Evolutionary conservation across 2,329 filamentous ascomycete species (phyloP).

Genomic region (Alternaria angustiovoidea): DNA sequence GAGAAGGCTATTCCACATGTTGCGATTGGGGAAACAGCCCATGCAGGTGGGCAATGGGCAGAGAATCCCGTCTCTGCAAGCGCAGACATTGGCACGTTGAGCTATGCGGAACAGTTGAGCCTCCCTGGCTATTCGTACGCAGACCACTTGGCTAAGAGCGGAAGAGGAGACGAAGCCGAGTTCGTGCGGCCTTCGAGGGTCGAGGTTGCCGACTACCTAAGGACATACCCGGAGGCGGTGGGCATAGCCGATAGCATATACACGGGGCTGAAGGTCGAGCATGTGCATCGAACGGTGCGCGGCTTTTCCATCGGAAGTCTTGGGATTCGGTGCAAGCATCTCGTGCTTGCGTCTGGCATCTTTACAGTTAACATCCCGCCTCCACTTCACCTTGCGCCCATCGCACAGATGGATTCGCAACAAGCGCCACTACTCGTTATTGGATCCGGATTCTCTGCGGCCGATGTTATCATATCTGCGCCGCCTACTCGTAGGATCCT

Average conservation of each 20-base stretch:
- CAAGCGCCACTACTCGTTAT: constrained; percentile 62
- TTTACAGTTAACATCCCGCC: constrained; percentile 64
- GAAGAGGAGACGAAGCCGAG: constrained; percentile 53
- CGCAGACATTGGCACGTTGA: constrained; percentile 66
- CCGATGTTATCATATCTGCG: constrained; percentile 67
- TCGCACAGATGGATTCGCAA: constrained; percentile 44
- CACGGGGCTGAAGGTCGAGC: constrained; percentile 52
- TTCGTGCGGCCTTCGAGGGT: constrained; percentile 64
- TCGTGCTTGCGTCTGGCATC: constrained; percentile 67
- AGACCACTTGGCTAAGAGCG: constrained; percentile 58
- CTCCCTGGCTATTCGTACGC: constrained; percentile 67
- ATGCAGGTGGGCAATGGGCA: constrained; percentile 67
- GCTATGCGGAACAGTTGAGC: constrained; percentile 69
- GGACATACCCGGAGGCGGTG: constrained; percentile 62
- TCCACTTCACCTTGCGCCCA: constrained; percentile 57
- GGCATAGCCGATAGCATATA: constrained; percentile 60
- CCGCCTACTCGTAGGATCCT: constrained; percentile 61
- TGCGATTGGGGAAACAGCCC: constrained; percentile 60
- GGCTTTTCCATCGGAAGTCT: constrained; percentile 63
- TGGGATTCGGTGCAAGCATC: constrained; percentile 61
- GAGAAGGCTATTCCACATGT: constrained; percentile 62
- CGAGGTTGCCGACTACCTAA: constrained; percentile 64
- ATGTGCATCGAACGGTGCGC: constrained; percentile 54
- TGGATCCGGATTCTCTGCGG: constrained; percentile 69
- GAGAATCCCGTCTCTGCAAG: constrained; percentile 62